A percentile compares a stretch with the other conserved stretches of the same genome.
phyloP scores from a whole-genome alignment of 192 early-diverging fungal genomes.

The Linnemannia exigua region DNA sequence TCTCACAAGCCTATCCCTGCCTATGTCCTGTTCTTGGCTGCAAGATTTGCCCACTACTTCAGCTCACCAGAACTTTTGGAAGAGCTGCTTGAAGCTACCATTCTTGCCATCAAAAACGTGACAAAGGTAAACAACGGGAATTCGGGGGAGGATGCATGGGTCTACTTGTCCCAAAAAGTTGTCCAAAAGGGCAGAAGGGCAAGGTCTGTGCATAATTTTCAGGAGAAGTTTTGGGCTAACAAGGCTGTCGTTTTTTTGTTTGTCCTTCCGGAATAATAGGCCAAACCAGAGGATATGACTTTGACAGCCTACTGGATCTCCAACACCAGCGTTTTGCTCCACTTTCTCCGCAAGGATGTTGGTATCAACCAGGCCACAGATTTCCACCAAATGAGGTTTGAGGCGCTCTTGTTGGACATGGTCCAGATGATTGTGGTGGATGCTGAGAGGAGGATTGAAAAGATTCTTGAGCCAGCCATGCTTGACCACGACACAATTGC shows the following conservation, averaged over 20 bases:
- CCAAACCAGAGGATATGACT: conserved; percentile 67
- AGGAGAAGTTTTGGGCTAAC: not conserved
- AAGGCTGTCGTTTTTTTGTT: conserved; percentile 15
- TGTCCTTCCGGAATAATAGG: conserved; percentile 34
- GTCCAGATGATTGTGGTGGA: conserved; percentile 75
- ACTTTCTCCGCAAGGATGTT: conserved; percentile 90
- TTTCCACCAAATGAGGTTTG: conserved; percentile 82
- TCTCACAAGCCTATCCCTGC: conserved; percentile 81
- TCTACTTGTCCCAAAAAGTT: not conserved
- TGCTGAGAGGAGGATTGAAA: conserved; percentile 75
- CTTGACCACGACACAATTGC: conserved; percentile 79
- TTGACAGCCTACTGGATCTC: conserved; percentile 87
- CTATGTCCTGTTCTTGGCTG: conserved; percentile 89
- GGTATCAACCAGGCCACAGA: conserved; percentile 78
- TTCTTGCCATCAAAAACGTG: conserved; percentile 69
- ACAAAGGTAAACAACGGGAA: conserved; percentile 60
- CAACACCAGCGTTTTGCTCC: conserved; percentile 86
- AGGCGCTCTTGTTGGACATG: conserved; percentile 85
- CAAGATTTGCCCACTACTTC: conserved; percentile 90
- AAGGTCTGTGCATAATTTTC: not conserved
- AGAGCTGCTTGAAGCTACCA: conserved; percentile 71
- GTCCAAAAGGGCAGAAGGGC: too few relatives aligned
- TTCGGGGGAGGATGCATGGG: too few relatives aligned
- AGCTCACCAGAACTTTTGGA: conserved; percentile 80
- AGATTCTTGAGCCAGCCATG: conserved; percentile 74